Conservation (phyloP, 1,284 basidiomycete species). For the Stygiomarasmius scandens region DNA sequence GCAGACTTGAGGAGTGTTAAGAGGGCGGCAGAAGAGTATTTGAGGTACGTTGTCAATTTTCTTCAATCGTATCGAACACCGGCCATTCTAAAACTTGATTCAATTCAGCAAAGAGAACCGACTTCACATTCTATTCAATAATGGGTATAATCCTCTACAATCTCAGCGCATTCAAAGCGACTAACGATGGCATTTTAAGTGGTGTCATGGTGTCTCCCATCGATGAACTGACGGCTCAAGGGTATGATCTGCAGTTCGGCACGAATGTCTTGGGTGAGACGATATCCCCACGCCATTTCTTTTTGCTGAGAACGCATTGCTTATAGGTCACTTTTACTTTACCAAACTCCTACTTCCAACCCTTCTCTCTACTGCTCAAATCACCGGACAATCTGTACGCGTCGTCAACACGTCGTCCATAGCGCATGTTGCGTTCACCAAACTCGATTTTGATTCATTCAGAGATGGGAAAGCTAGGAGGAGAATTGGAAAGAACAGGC, state of each 20-base stretch:
- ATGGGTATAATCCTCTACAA: constrained; percentile 3
- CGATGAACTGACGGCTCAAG: constrained; percentile 49
- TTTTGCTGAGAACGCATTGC: too few relatives aligned
- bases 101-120: constrained; percentile 27
- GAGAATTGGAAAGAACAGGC: constrained; percentile 21
- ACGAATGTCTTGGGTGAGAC: constrained; percentile 61
- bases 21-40: constrained; percentile 51
- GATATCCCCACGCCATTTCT: too few relatives aligned
- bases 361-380: too few relatives aligned
- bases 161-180: too few relatives aligned
- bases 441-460: constrained; percentile 35
- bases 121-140: constrained; percentile 30
- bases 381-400: too few relatives aligned
- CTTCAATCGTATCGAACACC: too few relatives aligned
- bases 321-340: too few relatives aligned
- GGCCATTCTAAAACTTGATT: too few relatives aligned
- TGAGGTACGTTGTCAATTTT: constrained; percentile 31
- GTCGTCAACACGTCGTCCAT: constrained; percentile 34
- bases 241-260: constrained; percentile 64
- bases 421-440: constrained; percentile 23
- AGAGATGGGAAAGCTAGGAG: constrained; percentile 31
- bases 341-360: too few relatives aligned
- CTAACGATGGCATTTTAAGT: neutral
- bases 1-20: constrained; percentile 58
- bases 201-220: constrained; percentile 37